Percentiles rank a stretch among this genome's conserved stretches.
These are phyloP conservation scores for Blumeria graminis DNA, from an alignment of 2,329 filamentous ascomycete genomes.

Conservation along the genomic window DNA sequence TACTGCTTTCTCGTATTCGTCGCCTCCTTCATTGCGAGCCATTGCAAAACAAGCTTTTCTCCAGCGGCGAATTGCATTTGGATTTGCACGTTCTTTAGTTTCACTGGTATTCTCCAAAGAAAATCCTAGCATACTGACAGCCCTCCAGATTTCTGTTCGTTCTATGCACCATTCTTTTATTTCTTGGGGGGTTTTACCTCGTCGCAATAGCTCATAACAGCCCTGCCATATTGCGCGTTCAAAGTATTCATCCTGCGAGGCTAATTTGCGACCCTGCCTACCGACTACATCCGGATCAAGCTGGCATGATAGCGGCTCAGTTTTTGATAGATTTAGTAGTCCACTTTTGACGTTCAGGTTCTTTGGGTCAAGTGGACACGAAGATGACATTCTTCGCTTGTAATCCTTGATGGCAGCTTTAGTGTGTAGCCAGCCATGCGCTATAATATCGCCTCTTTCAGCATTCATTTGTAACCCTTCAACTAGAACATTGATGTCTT, in stretches of 20 bases:
- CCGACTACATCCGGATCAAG: slow-evolving; percentile 78
- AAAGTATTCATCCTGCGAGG: slow-evolving; percentile 66
- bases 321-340: slow-evolving; percentile 30
- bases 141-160: slow-evolving; percentile 72
- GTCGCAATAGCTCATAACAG: slow-evolving; percentile 79
- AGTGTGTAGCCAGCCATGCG: slow-evolving; percentile 81
- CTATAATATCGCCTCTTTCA: slow-evolving; percentile 58
- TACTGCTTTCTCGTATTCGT: slow-evolving; percentile 67
- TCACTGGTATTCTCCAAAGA: slow-evolving; percentile 19
- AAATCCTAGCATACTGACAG: slow-evolving; percentile 54
- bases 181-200: slow-evolving; percentile 48
- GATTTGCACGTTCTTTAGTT: neutral
- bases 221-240: slow-evolving; percentile 80
- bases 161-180: slow-evolving; percentile 73
- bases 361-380: slow-evolving; percentile 37
- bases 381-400: slow-evolving; percentile 52
- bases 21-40: slow-evolving; percentile 42
- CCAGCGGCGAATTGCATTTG: slow-evolving; percentile 30
- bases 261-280: slow-evolving; percentile 51
- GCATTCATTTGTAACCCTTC: slow-evolving; percentile 52
- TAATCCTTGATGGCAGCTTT: slow-evolving; percentile 72
- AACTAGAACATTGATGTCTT: slow-evolving; percentile 52
- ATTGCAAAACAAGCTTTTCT: slow-evolving; percentile 52
- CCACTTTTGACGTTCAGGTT: slow-evolving; percentile 30
- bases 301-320: slow-evolving; percentile 52